phyloP scores from a whole-genome alignment of 805 yeast genomes.

The Candida ortonii region DNA sequence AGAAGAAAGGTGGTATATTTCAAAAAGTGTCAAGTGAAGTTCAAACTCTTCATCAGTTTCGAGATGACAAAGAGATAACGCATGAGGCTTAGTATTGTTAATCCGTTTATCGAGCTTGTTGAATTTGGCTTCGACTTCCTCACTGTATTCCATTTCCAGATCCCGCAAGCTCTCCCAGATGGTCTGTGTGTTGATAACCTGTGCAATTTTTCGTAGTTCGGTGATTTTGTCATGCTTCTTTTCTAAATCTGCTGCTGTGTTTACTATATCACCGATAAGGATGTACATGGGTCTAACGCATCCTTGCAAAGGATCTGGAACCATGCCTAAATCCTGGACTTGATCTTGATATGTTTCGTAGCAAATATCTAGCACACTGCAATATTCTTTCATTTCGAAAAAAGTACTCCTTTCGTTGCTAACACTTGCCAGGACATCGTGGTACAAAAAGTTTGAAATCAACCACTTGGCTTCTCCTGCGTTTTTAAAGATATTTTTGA shows the following conservation, averaged over 20 bases:
- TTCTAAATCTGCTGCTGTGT: constrained; percentile 17
- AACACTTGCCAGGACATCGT: constrained; percentile 36
- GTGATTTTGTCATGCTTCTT: background rate
- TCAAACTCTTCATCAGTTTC: constrained; percentile 27
- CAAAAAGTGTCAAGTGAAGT: constrained; percentile 35
- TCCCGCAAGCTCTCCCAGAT: constrained; percentile 5
- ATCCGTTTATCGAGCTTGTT: constrained; percentile 11
- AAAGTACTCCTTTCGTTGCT: constrained; percentile 36
- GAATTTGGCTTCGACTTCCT: constrained; percentile 9
- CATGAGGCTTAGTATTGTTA: constrained; percentile 18
- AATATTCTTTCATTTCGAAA: constrained; percentile 32
- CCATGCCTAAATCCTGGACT: constrained; percentile 14
- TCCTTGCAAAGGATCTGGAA: constrained; percentile 40
- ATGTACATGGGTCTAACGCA: constrained; percentile 37
- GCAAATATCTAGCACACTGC: constrained; percentile 22
- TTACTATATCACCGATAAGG: constrained; percentile 37
- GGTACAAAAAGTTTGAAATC: constrained; percentile 36
- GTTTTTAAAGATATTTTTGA: constrained; percentile 17
- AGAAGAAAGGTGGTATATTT: constrained; percentile 26
- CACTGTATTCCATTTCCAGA: constrained; percentile 7
- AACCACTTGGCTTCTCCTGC: constrained; percentile 32
- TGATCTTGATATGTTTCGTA: constrained; percentile 3
- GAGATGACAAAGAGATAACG: constrained; percentile 12
- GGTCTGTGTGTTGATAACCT: too few relatives aligned
- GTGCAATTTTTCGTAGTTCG: background rate